Evolutionary conservation across 129 eudicot genomes (phyloP).

Genomic region (carrot (Daucus carota)): DNA sequence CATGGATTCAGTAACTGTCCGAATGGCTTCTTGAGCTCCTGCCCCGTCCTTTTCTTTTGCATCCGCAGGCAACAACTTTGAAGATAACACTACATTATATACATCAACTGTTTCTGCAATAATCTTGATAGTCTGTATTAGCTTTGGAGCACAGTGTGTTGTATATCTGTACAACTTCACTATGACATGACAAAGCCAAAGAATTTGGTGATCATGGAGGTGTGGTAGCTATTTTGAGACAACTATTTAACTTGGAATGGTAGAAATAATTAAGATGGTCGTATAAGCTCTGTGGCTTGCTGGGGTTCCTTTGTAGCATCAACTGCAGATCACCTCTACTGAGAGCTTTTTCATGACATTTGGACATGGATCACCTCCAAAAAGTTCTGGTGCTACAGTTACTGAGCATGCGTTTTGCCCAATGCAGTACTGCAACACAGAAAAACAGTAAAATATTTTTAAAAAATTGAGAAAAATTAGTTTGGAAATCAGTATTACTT

Average conservation of each 20-base stretch:
- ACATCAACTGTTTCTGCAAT: slow-evolving; percentile 22
- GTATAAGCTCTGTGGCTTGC: slow-evolving; percentile 2
- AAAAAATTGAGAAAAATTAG: neutral
- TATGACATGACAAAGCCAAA: slow-evolving; percentile 26
- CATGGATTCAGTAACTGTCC: neutral
- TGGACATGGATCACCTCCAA: slow-evolving; percentile 97
- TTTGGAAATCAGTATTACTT: neutral
- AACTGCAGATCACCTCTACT: slow-evolving; percentile 88
- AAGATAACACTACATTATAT: slow-evolving; percentile 14
- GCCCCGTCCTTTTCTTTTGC: neutral
- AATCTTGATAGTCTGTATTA: slow-evolving; percentile 20
- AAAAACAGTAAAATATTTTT: neutral
- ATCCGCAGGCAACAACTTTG: neutral
- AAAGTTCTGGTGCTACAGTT: slow-evolving; percentile 72
- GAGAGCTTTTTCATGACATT: slow-evolving; percentile 88
- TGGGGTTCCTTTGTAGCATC: slow-evolving; percentile 10
- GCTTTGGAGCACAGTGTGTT: slow-evolving; percentile 57
- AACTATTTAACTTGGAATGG: neutral
- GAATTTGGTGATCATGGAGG: slow-evolving; percentile 17
- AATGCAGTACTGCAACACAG: slow-evolving; percentile 56
- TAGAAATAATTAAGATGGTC: slow-evolving; percentile 9
- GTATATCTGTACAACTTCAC: slow-evolving; percentile 83
- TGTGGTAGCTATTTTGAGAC: slow-evolving; percentile 7
- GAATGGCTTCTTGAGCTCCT: neutral
- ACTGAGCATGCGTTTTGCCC: slow-evolving; percentile 78